These are phyloP conservation scores for Colletotrichum ledebouriae DNA, from an alignment of 2,329 filamentous ascomycete genomes.

Conservation along the genomic window DNA sequence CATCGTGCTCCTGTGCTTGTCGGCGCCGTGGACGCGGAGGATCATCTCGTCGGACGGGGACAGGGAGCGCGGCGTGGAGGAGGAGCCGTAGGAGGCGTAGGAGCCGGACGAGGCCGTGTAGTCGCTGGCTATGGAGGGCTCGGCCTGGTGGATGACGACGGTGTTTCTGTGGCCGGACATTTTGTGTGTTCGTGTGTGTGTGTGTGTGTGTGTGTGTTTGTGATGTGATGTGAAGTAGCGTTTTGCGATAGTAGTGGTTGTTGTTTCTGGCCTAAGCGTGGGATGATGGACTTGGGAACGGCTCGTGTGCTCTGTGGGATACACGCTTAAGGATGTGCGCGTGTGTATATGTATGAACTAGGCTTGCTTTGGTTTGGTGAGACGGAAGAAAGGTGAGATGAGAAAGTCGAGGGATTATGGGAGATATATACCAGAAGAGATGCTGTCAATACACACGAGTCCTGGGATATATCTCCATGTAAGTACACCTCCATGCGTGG, in stretches of 20 bases:
- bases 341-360: neutral
- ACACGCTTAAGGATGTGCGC: neutral
- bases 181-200: constrained; percentile 12
- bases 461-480: constrained; percentile 30
- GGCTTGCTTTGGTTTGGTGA: constrained; percentile 6
- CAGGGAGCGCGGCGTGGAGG: constrained; percentile 29
- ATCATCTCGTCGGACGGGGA: constrained; percentile 39
- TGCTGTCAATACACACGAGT: constrained; percentile 9
- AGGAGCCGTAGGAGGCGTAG: constrained; percentile 39
- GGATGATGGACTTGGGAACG: neutral
- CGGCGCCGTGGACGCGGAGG: constrained; percentile 51
- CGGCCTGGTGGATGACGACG: constrained; percentile 52
- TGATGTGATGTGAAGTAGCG: neutral
- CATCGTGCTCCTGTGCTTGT: constrained; percentile 47
- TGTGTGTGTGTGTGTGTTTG: neutral
- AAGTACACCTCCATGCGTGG: constrained; percentile 21
- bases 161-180: constrained; percentile 45
- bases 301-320: neutral
- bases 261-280: neutral
- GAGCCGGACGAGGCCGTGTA: constrained; percentile 47
- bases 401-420: neutral
- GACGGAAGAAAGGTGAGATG: too few species aligned
- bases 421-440: constrained; percentile 30
- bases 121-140: constrained; percentile 48
- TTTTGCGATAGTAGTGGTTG: neutral